Percentiles rank a stretch among this genome's conserved stretches.
Conservation (phyloP, 139 green algal genomes). For the Chlorella vulgaris region DNA sequence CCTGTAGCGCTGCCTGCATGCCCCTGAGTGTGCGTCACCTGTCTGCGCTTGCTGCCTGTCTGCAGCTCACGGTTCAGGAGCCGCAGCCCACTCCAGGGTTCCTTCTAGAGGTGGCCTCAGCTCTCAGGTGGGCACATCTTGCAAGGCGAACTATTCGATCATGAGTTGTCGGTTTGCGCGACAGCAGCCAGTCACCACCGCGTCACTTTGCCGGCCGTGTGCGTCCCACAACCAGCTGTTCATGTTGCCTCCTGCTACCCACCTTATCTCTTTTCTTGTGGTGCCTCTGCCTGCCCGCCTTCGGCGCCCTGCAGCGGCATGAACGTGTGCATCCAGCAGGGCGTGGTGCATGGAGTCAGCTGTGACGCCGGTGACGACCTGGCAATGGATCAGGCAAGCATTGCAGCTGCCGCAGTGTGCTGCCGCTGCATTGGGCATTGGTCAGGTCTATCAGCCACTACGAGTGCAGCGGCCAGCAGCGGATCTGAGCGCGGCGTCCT, state of each 20-base stretch:
- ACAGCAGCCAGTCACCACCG: no score
- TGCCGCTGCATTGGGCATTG: no score
- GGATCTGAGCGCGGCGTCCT: not conserved
- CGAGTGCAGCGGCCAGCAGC: not conserved
- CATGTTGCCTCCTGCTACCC: not conserved
- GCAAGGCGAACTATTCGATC: no score
- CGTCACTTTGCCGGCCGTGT: no score
- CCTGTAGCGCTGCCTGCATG: no score
- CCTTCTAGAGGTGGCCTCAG: slow-evolving; percentile 63
- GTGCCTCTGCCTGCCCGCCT: not conserved
- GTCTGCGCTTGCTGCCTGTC: no score
- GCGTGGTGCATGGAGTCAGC: slow-evolving; percentile 49
- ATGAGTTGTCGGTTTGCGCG: no score
- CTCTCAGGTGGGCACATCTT: slow-evolving; percentile 23
- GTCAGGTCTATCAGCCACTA: no score
- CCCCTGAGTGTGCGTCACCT: not conserved
- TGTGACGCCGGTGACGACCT: not conserved
- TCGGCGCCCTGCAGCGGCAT: slow-evolving; percentile 39
- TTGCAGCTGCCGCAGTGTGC: no score
- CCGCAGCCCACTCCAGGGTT: slow-evolving; percentile 31
- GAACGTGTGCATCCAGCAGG: slow-evolving; percentile 54
- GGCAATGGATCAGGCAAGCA: no score
- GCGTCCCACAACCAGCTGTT: no score
- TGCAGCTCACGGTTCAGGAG: slow-evolving; percentile 33
- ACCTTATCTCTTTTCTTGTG: not conserved